Evolutionary conservation across 2,329 filamentous ascomycete species (phyloP).

Genomic region (Didymella pomorum): DNA sequence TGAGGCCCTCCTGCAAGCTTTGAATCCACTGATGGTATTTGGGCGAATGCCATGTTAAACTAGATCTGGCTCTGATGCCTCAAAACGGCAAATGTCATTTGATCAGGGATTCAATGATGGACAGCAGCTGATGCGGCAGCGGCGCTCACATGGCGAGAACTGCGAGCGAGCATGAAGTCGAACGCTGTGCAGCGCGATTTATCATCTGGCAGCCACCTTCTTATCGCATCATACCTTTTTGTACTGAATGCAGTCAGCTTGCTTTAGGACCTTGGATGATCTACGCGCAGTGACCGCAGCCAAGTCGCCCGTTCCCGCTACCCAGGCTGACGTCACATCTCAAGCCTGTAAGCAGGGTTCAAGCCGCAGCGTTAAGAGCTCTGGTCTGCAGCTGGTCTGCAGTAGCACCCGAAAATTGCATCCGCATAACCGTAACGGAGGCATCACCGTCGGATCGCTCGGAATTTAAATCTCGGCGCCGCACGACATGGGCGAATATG

Average conservation of each 20-base stretch:
- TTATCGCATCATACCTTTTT: background rate
- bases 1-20: no score
- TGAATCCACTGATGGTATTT: no score
- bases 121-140: background rate
- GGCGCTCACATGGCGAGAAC: background rate
- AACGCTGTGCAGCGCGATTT: background rate
- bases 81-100: background rate
- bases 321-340: conserved; percentile 13
- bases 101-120: background rate
- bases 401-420: conserved; percentile 13
- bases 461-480: conserved; percentile 22
- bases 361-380: conserved; percentile 1
- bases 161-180: background rate
- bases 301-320: conserved; percentile 18
- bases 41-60: background rate
- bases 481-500: conserved; percentile 34
- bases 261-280: conserved; percentile 6
- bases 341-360: conserved; percentile 3
- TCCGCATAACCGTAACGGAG: conserved; percentile 19
- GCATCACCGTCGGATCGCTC: conserved; percentile 24
- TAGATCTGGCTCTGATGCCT: background rate
- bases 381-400: conserved; percentile 5
- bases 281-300: conserved; percentile 18
- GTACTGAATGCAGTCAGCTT: background rate
- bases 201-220: no score